Conservation (phyloP, 345 rosid species). For the Heritiera fomes region DNA sequence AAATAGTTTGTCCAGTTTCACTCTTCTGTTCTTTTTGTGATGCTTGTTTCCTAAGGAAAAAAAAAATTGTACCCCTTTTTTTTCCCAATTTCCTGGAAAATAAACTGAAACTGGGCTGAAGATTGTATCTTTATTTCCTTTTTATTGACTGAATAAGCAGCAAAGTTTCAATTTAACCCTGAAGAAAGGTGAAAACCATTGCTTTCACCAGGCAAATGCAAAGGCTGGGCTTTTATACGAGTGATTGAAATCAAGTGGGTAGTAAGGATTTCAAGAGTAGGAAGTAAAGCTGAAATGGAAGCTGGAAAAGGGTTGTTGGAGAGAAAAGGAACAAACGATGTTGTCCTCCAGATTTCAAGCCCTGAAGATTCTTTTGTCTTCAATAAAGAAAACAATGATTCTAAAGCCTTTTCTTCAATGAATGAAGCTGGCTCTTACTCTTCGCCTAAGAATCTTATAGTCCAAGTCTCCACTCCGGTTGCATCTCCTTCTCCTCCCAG, state of each 20-base stretch:
- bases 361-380: conserved; percentile 17
- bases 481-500: conserved; percentile 27
- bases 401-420: not conserved
- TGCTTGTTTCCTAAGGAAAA: not conserved
- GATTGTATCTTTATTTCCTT: not conserved
- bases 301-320: conserved; percentile 8
- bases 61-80: not conserved
- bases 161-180: not conserved
- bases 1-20: not conserved
- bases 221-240: not conserved
- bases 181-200: not conserved
- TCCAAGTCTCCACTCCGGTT: conserved; percentile 17
- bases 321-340: conserved; percentile 39
- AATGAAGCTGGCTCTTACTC: not conserved
- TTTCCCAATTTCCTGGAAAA: not conserved
- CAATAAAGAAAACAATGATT: conserved; percentile 4
- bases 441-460: conserved; percentile 19
- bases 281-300: conserved; percentile 28
- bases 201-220: not conserved
- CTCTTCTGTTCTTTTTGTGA: not conserved
- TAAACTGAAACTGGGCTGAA: not conserved
- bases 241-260: not conserved
- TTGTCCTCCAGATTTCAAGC: conserved; percentile 39
- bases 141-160: not conserved
- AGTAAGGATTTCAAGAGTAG: not conserved